These are phyloP conservation scores for Spinacia oleracea DNA, from an alignment of 179 eudicot genomes.

Conservation along the genomic window DNA sequence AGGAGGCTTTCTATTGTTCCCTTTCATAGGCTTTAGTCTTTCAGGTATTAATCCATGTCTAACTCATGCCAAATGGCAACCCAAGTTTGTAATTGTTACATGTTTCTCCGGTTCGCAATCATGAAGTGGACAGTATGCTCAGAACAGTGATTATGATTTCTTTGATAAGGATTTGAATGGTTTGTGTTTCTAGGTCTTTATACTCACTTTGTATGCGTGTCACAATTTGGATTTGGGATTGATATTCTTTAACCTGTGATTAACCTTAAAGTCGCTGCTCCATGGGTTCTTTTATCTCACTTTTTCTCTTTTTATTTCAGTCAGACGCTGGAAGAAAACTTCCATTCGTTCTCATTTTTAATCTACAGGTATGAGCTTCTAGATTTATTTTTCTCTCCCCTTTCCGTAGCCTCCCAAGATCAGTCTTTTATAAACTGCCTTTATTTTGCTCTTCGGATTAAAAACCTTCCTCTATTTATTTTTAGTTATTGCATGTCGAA, in stretches of 20 bases:
- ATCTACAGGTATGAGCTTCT: constrained; percentile 69
- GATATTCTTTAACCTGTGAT: background rate
- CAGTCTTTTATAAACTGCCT: background rate
- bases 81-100: background rate
- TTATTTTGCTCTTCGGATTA: background rate
- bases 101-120: background rate
- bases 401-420: background rate
- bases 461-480: background rate
- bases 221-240: background rate
- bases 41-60: background rate
- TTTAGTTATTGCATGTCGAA: background rate
- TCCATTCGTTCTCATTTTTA: constrained; percentile 80
- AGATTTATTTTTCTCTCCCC: background rate
- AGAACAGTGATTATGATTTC: background rate
- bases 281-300: constrained; percentile 10
- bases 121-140: background rate
- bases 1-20: background rate
- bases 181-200: background rate
- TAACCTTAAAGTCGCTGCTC: background rate
- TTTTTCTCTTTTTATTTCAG: constrained; percentile 48
- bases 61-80: background rate
- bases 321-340: constrained; percentile 85
- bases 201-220: background rate
- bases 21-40: background rate
- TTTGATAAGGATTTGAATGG: constrained; percentile 7